Percentiles rank a stretch among this genome's conserved stretches.
Conservation (phyloP, 768 basidiomycete genomes). For the Omphalotus guepiniiformis region DNA sequence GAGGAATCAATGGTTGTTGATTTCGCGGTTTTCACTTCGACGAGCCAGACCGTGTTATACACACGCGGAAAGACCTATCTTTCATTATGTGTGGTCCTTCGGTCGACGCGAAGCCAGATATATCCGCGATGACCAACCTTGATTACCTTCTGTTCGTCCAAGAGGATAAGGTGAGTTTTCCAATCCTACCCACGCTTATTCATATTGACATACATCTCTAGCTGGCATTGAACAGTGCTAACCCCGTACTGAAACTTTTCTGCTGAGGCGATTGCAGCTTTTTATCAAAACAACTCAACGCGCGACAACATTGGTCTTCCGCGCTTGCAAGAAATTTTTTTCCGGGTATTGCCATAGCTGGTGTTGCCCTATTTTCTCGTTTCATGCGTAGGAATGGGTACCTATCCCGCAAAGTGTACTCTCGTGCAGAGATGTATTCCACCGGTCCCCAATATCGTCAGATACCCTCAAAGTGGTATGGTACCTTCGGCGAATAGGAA, state of each 20-base stretch:
- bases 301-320: conserved; percentile 11
- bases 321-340: conserved; percentile 16
- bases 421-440: conserved; percentile 10
- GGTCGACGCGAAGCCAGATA: conserved; percentile 19
- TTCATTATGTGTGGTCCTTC: conserved; percentile 19
- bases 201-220: background rate
- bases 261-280: conserved; percentile 29
- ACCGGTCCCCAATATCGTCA: conserved; percentile 8
- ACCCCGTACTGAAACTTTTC: conserved; percentile 22
- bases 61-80: conserved; percentile 14
- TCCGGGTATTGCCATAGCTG: conserved; percentile 25
- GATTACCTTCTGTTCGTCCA: conserved; percentile 22
- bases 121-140: conserved; percentile 19
- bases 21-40: conserved; percentile 21
- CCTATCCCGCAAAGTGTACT: conserved; percentile 6
- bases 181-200: background rate
- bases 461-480: conserved; percentile 2
- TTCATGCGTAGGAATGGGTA: background rate
- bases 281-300: conserved; percentile 21
- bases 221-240: background rate
- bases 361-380: conserved; percentile 19
- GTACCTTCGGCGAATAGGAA: conserved; percentile 11
- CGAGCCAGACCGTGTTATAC: conserved; percentile 11
- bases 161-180: conserved; percentile 20
- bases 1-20: conserved; percentile 12